A percentile compares a stretch with the other conserved stretches of the same genome.
These are phyloP conservation scores for Pterocarpus macrocarpus DNA, from an alignment of 306 rosid species.

Conservation along the genomic window DNA sequence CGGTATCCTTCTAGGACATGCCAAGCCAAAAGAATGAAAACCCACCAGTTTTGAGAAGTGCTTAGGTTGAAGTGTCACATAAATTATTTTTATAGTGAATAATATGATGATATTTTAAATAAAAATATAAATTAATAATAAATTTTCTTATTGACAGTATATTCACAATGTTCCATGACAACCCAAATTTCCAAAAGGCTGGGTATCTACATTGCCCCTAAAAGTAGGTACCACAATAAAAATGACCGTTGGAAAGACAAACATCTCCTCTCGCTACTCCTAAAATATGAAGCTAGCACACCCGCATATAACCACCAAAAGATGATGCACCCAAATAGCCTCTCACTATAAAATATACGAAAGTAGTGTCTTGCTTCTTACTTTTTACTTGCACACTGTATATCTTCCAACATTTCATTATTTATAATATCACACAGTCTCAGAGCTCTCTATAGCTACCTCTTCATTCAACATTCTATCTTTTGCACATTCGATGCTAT, in stretches of 20 bases:
- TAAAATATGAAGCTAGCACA: background rate
- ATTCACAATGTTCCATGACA: too few relatives aligned
- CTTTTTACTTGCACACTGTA: conserved; percentile 16
- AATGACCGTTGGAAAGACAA: conserved; percentile 67
- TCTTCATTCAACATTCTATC: conserved; percentile 21
- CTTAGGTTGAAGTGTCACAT: too few relatives aligned
- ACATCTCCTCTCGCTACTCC: background rate
- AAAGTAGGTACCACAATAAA: conserved; percentile 28
- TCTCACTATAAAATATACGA: conserved; percentile 40
- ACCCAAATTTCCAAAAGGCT: conserved; percentile 19
- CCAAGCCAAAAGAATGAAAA: conserved; percentile 19
- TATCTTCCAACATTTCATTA: conserved; percentile 25
- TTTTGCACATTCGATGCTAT: conserved; percentile 28
- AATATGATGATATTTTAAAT: too few relatives aligned
- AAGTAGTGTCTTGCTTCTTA: conserved; percentile 1
- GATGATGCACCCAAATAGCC: background rate
- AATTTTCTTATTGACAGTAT: too few relatives aligned
- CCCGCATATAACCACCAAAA: background rate
- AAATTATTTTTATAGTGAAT: too few relatives aligned
- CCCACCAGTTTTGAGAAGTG: too few relatives aligned
- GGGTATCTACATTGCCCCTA: conserved; percentile 30
- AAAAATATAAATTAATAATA: too few relatives aligned
- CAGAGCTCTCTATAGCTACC: background rate
- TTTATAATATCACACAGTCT: conserved; percentile 6
- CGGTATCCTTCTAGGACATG: conserved; percentile 20